These are phyloP conservation scores for Podila clonocystis DNA, from an alignment of 192 early-diverging fungal species.

Conservation along the genomic window DNA sequence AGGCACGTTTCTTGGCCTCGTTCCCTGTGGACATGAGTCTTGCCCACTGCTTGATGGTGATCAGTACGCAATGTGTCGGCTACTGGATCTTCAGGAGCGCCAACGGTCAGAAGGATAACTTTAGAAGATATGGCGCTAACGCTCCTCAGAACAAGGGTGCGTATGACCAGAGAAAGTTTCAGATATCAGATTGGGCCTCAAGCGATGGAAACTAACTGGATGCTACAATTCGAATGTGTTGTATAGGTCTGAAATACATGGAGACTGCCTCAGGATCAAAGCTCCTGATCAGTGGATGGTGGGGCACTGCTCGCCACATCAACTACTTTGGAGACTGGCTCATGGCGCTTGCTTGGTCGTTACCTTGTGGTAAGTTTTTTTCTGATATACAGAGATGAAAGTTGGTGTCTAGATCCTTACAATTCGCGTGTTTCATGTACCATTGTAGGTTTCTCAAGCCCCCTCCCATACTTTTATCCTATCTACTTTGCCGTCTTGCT, in stretches of 20 bases:
- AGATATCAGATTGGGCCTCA: not conserved
- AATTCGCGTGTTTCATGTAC: not conserved
- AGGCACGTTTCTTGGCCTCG: conserved; percentile 86
- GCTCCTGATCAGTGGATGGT: conserved; percentile 91
- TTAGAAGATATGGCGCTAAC: conserved; percentile 75
- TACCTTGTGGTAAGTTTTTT: conserved; percentile 70
- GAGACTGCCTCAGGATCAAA: conserved; percentile 83
- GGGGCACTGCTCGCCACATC: conserved; percentile 93
- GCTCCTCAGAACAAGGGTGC: conserved; percentile 63
- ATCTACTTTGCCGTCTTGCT: conserved; percentile 93
- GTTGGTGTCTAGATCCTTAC: not conserved
- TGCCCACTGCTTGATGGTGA: conserved; percentile 50
- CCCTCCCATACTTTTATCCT: conserved; percentile 94
- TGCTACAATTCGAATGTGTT: not conserved
- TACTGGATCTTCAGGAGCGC: conserved; percentile 89
- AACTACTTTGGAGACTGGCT: conserved; percentile 98
- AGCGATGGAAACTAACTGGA: not conserved
- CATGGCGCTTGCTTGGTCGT: conserved; percentile 89
- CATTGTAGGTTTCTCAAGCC: conserved; percentile 67
- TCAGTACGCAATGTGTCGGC: conserved; percentile 70
- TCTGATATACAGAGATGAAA: not conserved
- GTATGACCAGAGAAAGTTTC: not conserved
- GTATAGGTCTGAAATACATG: conserved; percentile 82
- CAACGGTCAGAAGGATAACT: conserved; percentile 93
- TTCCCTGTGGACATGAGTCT: conserved; percentile 71